Evolutionary conservation across 306 rosid species (phyloP).

Genomic region (Lathyrus tuberosus): DNA sequence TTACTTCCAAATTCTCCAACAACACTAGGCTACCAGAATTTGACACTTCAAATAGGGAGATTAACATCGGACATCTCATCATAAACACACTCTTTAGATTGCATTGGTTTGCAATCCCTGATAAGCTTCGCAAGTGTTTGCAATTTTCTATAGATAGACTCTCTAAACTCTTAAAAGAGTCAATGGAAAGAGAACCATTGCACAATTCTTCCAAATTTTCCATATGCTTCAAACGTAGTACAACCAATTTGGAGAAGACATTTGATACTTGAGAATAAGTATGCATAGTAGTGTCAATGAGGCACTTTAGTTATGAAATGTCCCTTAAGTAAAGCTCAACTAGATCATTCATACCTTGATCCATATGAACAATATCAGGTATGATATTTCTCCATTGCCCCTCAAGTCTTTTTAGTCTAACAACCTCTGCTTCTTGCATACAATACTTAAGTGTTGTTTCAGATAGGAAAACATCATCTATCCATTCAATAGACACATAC

Average conservation of each 20-base stretch:
- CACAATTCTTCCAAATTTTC: background rate
- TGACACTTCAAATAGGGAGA: background rate
- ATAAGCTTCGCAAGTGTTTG: background rate
- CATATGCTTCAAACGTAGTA: background rate
- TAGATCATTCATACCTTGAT: conserved; percentile 16
- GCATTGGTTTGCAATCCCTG: background rate
- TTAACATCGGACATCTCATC: accelerated
- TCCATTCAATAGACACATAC: background rate
- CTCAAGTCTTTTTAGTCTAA: accelerated
- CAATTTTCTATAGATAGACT: accelerated
- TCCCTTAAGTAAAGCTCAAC: accelerated
- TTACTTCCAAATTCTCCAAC: background rate
- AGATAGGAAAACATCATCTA: background rate
- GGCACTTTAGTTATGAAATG: background rate
- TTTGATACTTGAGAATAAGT: background rate
- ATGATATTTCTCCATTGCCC: conserved; percentile 7
- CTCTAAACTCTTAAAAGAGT: conserved; percentile 3
- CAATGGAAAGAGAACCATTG: background rate
- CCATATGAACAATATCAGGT: conserved; percentile 5
- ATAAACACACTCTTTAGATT: background rate
- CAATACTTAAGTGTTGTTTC: conserved; percentile 1
- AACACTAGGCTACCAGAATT: background rate
- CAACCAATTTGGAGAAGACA: conserved; percentile 22
- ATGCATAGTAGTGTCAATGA: background rate
- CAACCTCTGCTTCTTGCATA: background rate